Evolutionary conservation across 371 early-diverging fungal species (phyloP).

Genomic region (Mortierella sp.): DNA sequence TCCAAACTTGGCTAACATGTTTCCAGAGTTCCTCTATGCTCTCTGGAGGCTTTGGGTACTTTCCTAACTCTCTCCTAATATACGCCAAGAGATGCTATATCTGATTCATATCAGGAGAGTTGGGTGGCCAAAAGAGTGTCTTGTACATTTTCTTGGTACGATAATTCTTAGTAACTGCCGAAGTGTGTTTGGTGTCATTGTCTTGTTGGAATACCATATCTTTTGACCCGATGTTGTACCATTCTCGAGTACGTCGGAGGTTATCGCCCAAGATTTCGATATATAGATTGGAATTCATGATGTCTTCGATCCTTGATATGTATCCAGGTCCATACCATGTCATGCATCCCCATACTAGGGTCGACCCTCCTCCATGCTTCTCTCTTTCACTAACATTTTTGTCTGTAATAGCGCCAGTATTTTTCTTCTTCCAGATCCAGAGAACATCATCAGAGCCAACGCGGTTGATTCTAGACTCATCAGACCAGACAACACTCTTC

Average conservation of each 20-base stretch:
- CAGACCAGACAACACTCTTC: no score
- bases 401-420: not conserved
- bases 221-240: not conserved
- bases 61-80: no score
- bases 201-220: slow-evolving; percentile 45
- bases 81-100: no score
- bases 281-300: not conserved
- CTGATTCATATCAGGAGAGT: slow-evolving; percentile 27
- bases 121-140: not conserved
- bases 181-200: slow-evolving; percentile 42
- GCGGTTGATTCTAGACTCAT: slow-evolving; percentile 5
- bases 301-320: not conserved
- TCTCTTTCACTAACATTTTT: not conserved
- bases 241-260: not conserved
- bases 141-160: slow-evolving; percentile 13
- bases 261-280: not conserved
- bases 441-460: not conserved
- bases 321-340: slow-evolving; percentile 2
- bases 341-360: slow-evolving; percentile 2
- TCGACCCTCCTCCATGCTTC: not conserved
- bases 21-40: no score
- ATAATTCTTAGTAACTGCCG: slow-evolving; percentile 17
- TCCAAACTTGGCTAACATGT: no score
- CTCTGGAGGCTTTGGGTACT: no score
- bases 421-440: not conserved